These are phyloP conservation scores for Vinca major DNA, from an alignment of 305 asterid genomes.

Conservation along the genomic window DNA sequence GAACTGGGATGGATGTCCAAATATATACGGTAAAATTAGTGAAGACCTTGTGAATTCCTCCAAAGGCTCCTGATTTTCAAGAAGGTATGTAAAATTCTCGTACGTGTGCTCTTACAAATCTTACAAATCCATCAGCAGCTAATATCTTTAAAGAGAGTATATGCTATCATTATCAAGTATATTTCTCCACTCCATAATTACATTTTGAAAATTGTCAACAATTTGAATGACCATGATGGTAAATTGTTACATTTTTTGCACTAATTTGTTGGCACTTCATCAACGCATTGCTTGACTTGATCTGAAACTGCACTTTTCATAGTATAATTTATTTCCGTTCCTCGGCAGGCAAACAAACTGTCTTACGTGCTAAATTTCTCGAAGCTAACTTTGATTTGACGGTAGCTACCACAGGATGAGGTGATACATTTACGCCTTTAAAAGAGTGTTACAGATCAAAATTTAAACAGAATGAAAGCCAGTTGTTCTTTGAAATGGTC, in stretches of 20 bases:
- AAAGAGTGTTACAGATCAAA: background rate
- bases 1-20: slow-evolving; percentile 69
- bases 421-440: background rate
- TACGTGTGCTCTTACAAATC: background rate
- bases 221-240: background rate
- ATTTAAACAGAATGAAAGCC: background rate
- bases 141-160: background rate
- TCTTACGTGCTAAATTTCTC: background rate
- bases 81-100: background rate
- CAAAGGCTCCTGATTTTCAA: slow-evolving; percentile 33
- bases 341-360: background rate
- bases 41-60: slow-evolving; percentile 35
- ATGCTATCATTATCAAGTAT: background rate
- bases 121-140: no score
- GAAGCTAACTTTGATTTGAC: slow-evolving; percentile 2
- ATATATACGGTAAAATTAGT: slow-evolving; percentile 63
- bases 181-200: background rate
- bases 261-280: background rate
- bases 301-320: background rate
- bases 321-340: background rate
- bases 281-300: background rate
- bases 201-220: no score
- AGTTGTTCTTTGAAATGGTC: background rate
- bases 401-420: background rate
- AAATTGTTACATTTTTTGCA: no score